Evolutionary conservation across 768 basidiomycete genomes (phyloP), one percentile per base, ranked within the genome.

Genomic region (Agaricus sinodeliciosus): DNA sequence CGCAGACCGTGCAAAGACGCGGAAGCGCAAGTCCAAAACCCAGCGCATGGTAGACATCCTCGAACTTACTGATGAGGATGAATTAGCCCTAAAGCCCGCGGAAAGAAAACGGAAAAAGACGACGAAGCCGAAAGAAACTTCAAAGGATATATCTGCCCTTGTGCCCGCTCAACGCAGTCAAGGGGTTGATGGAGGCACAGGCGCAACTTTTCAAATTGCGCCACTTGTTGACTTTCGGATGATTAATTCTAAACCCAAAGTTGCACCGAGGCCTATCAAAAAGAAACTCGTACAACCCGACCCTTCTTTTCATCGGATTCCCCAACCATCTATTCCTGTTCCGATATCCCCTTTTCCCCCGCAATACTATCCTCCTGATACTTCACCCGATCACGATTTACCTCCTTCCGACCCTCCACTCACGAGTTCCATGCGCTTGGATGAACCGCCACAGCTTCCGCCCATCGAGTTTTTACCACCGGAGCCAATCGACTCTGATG

Each of bases 1-100:
- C 22, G 80, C 80, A n/a, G 80, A 82, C 39, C 72, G 80, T 15
- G 76, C 80, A 45, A 82, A 82, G 59, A 79, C 71, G 64, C 78
- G 80, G 15, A 70, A 75, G 51, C 66, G 79, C 19, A 55, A 50
- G 11, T 16, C 47, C 13, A 51, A 35, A 37, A 25, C 13, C 13
- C 48, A 39, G 39, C 27, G 18, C 13, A 16, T 27, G 3, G 16
- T 6, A 27, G 55, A 57, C 9, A 39, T 54, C n/a, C 50, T 57
- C 35, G 67, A 59, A 40, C 57, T 61, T 8, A 55, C 58, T 2
- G 56, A 57, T 39, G 58, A 59, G 2, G 58, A 57, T 15, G 58
- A 59, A 35, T 18, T 43, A 1, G 41, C 9, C 5, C 25, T 43
- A 27, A 55, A 53, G 34, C 49, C 54, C n/a, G 54, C 45, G 18